Evolutionary conservation across 139 green algal genomes (phyloP), one percentile per base, ranked within the genome.

Genomic region (Chlamydomonas sphaeroides): DNA sequence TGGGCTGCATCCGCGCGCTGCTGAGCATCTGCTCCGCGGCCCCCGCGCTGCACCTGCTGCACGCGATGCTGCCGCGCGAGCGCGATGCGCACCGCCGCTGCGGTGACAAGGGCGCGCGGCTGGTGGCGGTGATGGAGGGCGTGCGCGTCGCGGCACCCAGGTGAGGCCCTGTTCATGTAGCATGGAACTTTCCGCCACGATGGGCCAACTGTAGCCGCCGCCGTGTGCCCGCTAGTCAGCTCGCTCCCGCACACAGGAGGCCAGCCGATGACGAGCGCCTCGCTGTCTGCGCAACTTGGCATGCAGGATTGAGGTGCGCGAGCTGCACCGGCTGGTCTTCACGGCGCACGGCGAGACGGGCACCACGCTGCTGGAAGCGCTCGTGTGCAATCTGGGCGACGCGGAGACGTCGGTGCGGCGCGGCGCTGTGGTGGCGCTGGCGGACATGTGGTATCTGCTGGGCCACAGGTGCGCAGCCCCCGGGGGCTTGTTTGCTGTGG

Each of bases 361-460:
- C 77, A 68, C 17, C 38, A 84, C 48, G 3, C 63, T 84, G 65
- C 65, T 84, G 48, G 77, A 84, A 38, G 48, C 3, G 35, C 77
- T 84, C 42, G 48, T 84, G 25, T 20, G 26, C 7, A 76, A 75
- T 49, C 49, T 75, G 35, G 26, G 7, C 20, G 77, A 84, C 48
- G 4, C 65, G 5, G 65, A 84, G 36, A 84, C 77, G 1, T 42
- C 15, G 1, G 77, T 85, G 51, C 79, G 79, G 14, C 68, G 68
- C 6, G 59, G 61, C n/a, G 66, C 56, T 2, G 65, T 85, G 11
- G 14, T 85, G 0, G 65, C 67, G 10, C 23, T 76, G 36, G 67
- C 79, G 36, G 79, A 66, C 32, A 32, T 85, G 42, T 85, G 79
- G 79, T 78, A 71, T 41, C 67, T 67, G 51, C 67, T 85, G 30